Conservation (phyloP, 2,329 filamentous ascomycete species). For the Pseudogymnoascus sp. region DNA sequence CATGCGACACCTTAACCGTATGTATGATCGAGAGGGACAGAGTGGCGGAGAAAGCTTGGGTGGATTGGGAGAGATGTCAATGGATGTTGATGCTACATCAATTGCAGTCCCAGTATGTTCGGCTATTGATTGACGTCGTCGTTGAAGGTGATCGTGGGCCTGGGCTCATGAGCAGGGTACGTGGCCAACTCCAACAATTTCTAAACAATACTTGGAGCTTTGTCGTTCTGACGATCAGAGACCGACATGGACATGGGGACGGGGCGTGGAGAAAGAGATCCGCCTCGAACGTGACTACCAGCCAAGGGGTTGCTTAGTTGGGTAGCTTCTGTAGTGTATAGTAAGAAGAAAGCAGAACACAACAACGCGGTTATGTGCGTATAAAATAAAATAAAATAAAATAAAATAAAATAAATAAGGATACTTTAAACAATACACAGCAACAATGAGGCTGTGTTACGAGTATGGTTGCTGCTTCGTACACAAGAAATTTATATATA, state of each 20-base stretch:
- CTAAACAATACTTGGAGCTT: slow-evolving; percentile 8
- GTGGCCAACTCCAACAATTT: slow-evolving; percentile 5
- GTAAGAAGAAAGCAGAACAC: neutral
- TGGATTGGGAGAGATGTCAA: slow-evolving; percentile 2
- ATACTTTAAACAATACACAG: neutral
- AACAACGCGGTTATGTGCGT: neutral
- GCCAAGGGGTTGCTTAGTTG: neutral
- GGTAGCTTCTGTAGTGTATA: neutral
- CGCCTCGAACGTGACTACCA: slow-evolving; percentile 5
- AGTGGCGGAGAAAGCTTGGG: neutral
- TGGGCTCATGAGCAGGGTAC: slow-evolving; percentile 7
- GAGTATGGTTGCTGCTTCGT: neutral
- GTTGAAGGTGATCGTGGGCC: neutral
- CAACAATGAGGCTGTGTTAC: neutral
- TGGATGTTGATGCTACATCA: neutral
- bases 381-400: neutral
- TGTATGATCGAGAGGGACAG: neutral
- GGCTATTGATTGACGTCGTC: neutral
- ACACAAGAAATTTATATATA: neutral
- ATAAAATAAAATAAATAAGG: neutral
- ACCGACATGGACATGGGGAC: neutral
- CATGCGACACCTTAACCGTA: slow-evolving; percentile 21
- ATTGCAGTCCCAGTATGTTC: neutral
- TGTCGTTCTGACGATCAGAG: slow-evolving; percentile 5
- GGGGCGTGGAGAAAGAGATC: neutral